Evolutionary conservation across 306 rosid species (phyloP), one percentile per base, ranked within the genome.

Genomic region (Trifolium fragiferum): DNA sequence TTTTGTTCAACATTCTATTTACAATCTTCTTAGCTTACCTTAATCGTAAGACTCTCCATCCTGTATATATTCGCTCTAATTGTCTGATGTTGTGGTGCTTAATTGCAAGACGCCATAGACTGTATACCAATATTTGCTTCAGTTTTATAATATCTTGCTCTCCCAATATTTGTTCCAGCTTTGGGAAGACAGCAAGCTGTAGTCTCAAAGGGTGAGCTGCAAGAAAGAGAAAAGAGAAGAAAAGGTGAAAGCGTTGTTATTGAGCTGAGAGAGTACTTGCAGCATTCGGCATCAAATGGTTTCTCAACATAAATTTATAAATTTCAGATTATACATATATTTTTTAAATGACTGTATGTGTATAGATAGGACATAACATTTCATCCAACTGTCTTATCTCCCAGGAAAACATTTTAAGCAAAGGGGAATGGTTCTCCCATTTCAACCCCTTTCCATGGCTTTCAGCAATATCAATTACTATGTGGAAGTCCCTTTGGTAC

Each of bases 361-460:
- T 63, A 49, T 58, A 58, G 65, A 46, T 46, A 25, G 60, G 64
- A 30, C 32, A 2, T 70, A 53, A 64, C 64, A 62, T 78, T 76
- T 79, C 46, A 53, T 82, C 43, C 30, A n/a, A 58, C 74, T 77
- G 54, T 68, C 66, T 20, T 84, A 76, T 76, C 74, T 77, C 21
- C 55, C 92, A 95, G 99, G 88, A 82, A 92, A 89, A 76, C 83
- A 90, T 72, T 86, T 87, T 80, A 90, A 87, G 84, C 95, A 90
- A 81, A 90, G 73, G 76, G 99, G 99, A 83, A 95, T 95, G 99
- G 98, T 92, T 78, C 98, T 95, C 67, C 99, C 99, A 72, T 95
- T 95, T 84, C 99, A 92, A 86, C 98, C 86, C 76, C 96, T 95
- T 51, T 86, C 90, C 38, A 87, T 95, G 99, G 84, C 92, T 76